These are phyloP conservation scores for Yarrowia sp. DNA, from an alignment of 805 yeast species.

Conservation along the genomic window DNA sequence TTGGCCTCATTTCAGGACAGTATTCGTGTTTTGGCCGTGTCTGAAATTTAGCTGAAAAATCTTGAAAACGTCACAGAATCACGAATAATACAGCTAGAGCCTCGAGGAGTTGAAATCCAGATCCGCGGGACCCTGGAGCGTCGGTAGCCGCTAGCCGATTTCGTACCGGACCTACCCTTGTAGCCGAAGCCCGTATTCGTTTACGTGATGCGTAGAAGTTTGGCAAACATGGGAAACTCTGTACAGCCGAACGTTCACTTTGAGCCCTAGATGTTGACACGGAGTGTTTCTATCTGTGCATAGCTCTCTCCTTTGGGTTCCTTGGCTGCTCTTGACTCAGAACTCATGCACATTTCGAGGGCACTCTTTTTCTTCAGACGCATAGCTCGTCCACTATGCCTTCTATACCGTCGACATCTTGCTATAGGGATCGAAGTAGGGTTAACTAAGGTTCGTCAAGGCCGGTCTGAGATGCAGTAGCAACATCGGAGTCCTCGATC, in stretches of 20 bases:
- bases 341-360: neutral
- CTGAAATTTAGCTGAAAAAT: no score
- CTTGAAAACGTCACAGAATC: neutral
- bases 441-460: neutral
- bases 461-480: neutral
- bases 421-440: slow-evolving; percentile 9
- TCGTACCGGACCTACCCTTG: neutral
- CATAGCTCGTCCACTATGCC: no score
- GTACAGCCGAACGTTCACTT: neutral
- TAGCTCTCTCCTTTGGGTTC: no score
- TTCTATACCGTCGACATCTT: neutral
- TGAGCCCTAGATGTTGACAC: no score
- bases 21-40: no score
- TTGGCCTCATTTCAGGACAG: neutral
- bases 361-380: no score
- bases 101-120: no score
- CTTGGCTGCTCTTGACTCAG: neutral
- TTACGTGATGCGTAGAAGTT: neutral
- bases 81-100: neutral
- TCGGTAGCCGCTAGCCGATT: neutral
- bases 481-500: neutral
- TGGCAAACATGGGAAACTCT: no score
- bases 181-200: neutral
- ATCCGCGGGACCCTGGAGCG: no score
- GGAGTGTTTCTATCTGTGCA: no score